These are phyloP conservation scores for Sideroxylon spinosum DNA, from an alignment of 179 eudicot species.

Conservation along the genomic window DNA sequence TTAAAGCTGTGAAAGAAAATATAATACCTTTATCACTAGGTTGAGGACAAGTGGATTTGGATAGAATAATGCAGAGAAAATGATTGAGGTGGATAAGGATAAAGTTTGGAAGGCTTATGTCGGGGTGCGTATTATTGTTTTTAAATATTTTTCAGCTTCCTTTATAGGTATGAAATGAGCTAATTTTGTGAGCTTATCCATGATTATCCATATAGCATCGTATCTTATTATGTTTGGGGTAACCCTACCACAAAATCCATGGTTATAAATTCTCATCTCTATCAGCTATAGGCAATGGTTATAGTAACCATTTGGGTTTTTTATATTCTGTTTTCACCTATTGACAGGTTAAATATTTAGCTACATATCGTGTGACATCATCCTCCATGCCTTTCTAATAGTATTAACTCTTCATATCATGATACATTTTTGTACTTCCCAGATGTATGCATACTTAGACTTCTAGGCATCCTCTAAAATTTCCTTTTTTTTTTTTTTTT, in stretches of 20 bases:
- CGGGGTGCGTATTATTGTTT: too few species aligned
- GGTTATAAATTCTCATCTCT: constrained; percentile 9
- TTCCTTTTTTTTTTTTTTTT: too few species aligned
- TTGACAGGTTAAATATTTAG: constrained; percentile 4
- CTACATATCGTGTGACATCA: background rate
- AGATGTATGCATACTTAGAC: too few species aligned
- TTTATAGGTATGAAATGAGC: background rate
- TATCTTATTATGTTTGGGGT: background rate
- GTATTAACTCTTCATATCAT: background rate
- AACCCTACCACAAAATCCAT: background rate
- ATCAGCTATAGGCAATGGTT: background rate
- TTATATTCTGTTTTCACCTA: background rate
- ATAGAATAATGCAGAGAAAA: too few species aligned
- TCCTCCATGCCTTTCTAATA: constrained; percentile 10
- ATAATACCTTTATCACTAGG: too few species aligned
- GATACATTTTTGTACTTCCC: background rate
- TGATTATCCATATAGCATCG: background rate
- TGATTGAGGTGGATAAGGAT: too few species aligned
- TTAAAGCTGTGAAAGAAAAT: too few species aligned
- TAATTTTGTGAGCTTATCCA: background rate
- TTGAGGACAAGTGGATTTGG: too few species aligned
- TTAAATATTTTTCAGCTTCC: too few species aligned
- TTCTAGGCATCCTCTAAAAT: background rate
- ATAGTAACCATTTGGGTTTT: background rate
- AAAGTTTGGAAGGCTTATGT: too few species aligned